A percentile compares a stretch with the other conserved stretches of the same genome.
These are phyloP conservation scores for Tripterygium wilfordii DNA, from an alignment of 177 flowering plant species.

Conservation along the genomic window DNA sequence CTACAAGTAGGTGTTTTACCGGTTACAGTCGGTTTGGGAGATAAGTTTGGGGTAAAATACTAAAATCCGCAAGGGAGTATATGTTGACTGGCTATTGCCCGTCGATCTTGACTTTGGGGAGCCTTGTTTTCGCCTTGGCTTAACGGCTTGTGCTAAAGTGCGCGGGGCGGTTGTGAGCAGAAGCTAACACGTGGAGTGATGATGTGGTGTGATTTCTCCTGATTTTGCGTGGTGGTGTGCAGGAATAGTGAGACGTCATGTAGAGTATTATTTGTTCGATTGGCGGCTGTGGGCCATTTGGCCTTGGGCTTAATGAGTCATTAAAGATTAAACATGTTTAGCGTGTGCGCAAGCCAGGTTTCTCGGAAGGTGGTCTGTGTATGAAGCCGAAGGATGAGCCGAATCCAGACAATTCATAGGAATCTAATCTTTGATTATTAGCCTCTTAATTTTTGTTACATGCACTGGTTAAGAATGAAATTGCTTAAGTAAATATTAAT, in stretches of 20 bases:
- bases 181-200: not conserved
- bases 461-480: too few relatives aligned
- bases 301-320: too few relatives aligned
- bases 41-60: not conserved
- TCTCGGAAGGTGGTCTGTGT: too few relatives aligned
- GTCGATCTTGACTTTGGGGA: not conserved
- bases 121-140: not conserved
- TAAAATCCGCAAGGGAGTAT: not conserved
- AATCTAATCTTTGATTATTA: too few relatives aligned
- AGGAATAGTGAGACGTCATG: not conserved
- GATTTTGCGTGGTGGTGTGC: not conserved
- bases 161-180: not conserved
- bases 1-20: too few relatives aligned
- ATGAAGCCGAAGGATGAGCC: too few relatives aligned
- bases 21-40: not conserved
- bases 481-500: too few relatives aligned
- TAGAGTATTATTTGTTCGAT: not conserved
- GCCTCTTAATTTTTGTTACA: too few relatives aligned
- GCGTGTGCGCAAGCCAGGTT: too few relatives aligned
- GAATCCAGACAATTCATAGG: too few relatives aligned
- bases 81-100: conserved; percentile 12
- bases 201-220: not conserved
- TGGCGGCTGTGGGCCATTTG: conserved; percentile 6
- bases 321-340: too few relatives aligned
- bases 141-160: not conserved